Evolutionary conservation across 1,139 yeast genomes (phyloP).

Genomic region (Taiozyma onychis): DNA sequence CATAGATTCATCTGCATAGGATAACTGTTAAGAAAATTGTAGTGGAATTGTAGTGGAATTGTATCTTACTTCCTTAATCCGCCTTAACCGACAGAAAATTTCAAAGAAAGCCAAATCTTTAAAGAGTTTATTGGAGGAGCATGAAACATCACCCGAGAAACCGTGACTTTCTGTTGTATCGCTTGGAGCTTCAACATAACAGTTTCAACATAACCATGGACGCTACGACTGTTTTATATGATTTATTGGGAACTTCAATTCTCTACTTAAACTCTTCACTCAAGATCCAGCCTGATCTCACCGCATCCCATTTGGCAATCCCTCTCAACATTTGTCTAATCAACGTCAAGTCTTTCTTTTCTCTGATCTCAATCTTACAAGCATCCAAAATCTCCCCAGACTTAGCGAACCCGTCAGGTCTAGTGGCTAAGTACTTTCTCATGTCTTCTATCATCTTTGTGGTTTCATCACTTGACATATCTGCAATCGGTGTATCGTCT

Average conservation of each 20-base stretch:
- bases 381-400: constrained; percentile 55
- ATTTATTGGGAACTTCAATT: background rate
- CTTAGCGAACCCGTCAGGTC: constrained; percentile 40
- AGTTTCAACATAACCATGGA: no score
- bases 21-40: background rate
- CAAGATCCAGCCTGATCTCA: constrained; percentile 56
- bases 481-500: constrained; percentile 4
- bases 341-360: constrained; percentile 53
- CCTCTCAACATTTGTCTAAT: constrained; percentile 64
- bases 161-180: no score
- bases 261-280: constrained; percentile 43
- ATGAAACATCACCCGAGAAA: no score
- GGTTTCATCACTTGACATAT: constrained; percentile 20
- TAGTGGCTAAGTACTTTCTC: constrained; percentile 29
- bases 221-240: no score
- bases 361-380: constrained; percentile 40
- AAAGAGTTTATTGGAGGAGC: no score
- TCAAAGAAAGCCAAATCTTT: no score
- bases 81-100: no score
- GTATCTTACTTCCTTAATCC: no score
- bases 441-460: constrained; percentile 34
- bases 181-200: no score
- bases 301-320: constrained; percentile 63
- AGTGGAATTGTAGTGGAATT: background rate
- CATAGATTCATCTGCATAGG: background rate